These are phyloP conservation scores for Penicillium rolfsii DNA, from an alignment of 2,329 filamentous ascomycete genomes.

Conservation along the genomic window DNA sequence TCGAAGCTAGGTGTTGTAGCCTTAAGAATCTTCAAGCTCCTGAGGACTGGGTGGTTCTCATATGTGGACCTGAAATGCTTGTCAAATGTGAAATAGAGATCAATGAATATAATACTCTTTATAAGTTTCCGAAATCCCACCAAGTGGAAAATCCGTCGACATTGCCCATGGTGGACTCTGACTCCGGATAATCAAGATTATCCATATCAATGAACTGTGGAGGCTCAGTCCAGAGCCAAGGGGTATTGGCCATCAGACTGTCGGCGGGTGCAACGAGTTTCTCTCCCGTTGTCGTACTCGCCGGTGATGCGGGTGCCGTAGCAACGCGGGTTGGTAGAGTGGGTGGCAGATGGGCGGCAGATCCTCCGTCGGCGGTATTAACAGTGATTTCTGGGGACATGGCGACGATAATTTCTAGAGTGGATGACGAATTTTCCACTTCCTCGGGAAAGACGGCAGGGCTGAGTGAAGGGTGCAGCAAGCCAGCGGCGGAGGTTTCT, in stretches of 20 bases:
- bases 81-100: slow-evolving; percentile 23
- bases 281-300: slow-evolving; percentile 22
- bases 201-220: slow-evolving; percentile 40
- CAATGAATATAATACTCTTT: slow-evolving; percentile 31
- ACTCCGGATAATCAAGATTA: slow-evolving; percentile 34
- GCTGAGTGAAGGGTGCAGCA: slow-evolving; percentile 50
- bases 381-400: slow-evolving; percentile 57
- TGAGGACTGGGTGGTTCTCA: slow-evolving; percentile 6
- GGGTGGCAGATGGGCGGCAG: slow-evolving; percentile 51
- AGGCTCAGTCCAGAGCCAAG: slow-evolving; percentile 41
- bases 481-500: slow-evolving; percentile 42
- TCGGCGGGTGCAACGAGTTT: slow-evolving; percentile 38
- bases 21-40: background rate
- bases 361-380: slow-evolving; percentile 57
- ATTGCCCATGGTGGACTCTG: slow-evolving; percentile 34
- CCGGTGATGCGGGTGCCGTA: slow-evolving; percentile 20
- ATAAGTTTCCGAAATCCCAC: slow-evolving; percentile 44
- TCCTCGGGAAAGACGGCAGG: slow-evolving; percentile 40
- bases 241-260: slow-evolving; percentile 42
- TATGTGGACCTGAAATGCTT: slow-evolving; percentile 17
- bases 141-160: slow-evolving; percentile 40
- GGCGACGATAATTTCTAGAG: slow-evolving; percentile 56
- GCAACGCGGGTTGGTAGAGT: slow-evolving; percentile 19
- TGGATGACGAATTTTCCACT: slow-evolving; percentile 38
- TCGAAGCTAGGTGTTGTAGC: slow-evolving; percentile 1